phyloP scores from a whole-genome alignment of 73 alveolate species.

The Paramecium sonneborni region DNA sequence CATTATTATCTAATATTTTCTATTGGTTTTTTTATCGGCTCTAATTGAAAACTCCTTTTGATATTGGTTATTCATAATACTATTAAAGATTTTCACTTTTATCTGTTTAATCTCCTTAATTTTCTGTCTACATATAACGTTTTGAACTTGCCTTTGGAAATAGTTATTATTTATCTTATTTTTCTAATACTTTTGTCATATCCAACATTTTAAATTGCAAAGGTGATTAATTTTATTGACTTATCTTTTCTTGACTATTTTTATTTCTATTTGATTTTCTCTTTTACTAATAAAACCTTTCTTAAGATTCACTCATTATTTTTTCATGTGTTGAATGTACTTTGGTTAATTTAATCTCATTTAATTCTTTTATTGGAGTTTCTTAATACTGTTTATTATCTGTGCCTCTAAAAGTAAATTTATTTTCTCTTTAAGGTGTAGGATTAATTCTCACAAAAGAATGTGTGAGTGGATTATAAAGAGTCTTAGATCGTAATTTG shows the following conservation, averaged over 20 bases:
- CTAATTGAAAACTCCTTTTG: neutral
- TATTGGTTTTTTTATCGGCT: neutral
- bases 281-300: neutral
- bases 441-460: neutral
- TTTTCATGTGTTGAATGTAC: slow-evolving; percentile 4
- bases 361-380: neutral
- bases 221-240: neutral
- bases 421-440: neutral
- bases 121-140: neutral
- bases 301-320: neutral
- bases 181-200: neutral
- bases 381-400: neutral
- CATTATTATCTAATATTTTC: neutral
- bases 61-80: neutral
- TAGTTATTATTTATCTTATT: neutral
- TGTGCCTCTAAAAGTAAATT: neutral
- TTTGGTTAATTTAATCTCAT: neutral
- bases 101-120: neutral
- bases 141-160: neutral
- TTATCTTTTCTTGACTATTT: neutral
- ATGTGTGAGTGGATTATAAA: neutral
- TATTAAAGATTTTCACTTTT: neutral
- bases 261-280: neutral
- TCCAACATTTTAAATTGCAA: neutral
- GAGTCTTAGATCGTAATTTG: neutral